Percentiles rank a stretch among this genome's conserved stretches.
These are phyloP conservation scores for Syzygium aqueum DNA, from an alignment of 345 rosid species.

Conservation along the genomic window DNA sequence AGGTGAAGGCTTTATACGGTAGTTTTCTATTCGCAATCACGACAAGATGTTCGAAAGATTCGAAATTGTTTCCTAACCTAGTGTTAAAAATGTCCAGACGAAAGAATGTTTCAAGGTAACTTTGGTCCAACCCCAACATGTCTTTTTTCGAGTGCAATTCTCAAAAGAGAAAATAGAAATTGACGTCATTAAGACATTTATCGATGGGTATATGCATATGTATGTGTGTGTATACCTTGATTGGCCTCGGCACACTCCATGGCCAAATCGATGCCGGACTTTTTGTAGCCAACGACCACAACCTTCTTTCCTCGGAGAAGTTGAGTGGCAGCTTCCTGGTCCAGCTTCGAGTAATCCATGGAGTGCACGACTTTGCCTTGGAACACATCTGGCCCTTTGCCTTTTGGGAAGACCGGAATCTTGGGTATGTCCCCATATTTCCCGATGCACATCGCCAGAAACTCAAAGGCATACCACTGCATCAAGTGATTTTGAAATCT, in stretches of 20 bases:
- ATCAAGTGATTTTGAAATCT: not conserved
- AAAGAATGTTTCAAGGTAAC: not conserved
- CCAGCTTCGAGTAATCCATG: conserved; percentile 77
- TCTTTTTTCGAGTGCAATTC: not conserved
- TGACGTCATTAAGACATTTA: not conserved
- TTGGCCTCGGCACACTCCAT: conserved; percentile 78
- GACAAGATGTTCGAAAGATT: not conserved
- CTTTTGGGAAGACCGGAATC: conserved; percentile 38
- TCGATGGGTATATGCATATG: not conserved
- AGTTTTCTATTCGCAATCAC: not conserved
- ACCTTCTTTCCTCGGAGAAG: conserved; percentile 61
- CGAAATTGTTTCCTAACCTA: not conserved
- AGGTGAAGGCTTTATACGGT: not conserved
- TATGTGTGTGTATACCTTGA: conserved; percentile 40
- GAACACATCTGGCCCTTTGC: conserved; percentile 60
- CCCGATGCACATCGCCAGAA: conserved; percentile 64
- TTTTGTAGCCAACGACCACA: conserved; percentile 66
- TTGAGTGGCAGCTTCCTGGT: conserved; percentile 44
- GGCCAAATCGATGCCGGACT: conserved; percentile 93
- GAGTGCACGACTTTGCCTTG: conserved; percentile 66
- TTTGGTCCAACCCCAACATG: not conserved
- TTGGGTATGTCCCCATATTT: conserved; percentile 74
- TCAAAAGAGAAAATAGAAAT: not conserved
- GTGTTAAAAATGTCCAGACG: not conserved
- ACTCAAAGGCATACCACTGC: conserved; percentile 79